Evolutionary conservation across 2,329 filamentous ascomycete genomes (phyloP), one percentile per base, ranked within the genome.

Genomic region (Phyllosticta capitalensis): DNA sequence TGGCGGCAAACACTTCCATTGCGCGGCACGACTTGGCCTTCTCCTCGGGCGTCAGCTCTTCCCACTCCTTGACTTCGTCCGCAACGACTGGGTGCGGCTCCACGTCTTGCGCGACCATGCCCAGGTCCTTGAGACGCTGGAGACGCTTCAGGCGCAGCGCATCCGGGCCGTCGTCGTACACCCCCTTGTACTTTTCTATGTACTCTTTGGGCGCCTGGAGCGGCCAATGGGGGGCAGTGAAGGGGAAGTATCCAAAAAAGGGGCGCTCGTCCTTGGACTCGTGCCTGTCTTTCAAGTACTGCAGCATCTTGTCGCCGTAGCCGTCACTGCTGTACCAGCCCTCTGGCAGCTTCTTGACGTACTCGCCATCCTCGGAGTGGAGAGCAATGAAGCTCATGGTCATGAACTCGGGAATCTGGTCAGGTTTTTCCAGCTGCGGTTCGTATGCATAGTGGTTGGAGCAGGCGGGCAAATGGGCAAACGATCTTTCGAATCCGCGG

Each of bases 141-240:
- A 86, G 74, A 2, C 83, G 77, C 62, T 76, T 75, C 60, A 76
- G 66, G 1, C 83, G 75, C 10, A 86, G 74, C 0, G 74, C 80
- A 20, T 83, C 80, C 0, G 83, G 83, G 0, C 84, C 83, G 4
- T 83, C 81, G 54, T 84, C 79, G 65, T 86, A 86, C 0, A 82
- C 72, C 19, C 83, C 82, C 14, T 75, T 76, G 68, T 85, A 86
- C 63, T 83, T 81, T 19, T 76, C 73, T 51, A 81, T 78, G 58
- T 79, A 78, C 61, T 83, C 77, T 55, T 75, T 71, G 0, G 82
- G 81, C 0, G 81, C 81, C 64, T 86, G 83, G 6, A 86, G 70
- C 1, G 83, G 83, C 83, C 83, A 86, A 63, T 86, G 83, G 1
- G 83, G 83, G 0, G 83, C 83, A 0, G 82, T 83, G 67, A 84